Evolutionary conservation across 768 basidiomycete genomes (phyloP).

Genomic region (Sporobolomyces pararoseus): DNA sequence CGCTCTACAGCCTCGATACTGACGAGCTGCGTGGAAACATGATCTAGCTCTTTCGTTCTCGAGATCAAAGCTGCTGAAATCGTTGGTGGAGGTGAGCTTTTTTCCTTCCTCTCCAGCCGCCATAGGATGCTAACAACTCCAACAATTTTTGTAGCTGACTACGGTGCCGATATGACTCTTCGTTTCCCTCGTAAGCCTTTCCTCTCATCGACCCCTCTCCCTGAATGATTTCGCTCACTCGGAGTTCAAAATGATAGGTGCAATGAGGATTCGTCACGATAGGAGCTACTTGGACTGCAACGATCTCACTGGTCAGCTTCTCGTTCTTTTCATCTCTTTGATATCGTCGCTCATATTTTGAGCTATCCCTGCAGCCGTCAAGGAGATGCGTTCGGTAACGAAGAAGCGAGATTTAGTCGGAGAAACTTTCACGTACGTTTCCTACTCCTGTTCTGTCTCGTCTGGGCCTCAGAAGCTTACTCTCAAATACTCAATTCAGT

Average conservation of each 20-base stretch:
- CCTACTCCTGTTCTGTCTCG: neutral
- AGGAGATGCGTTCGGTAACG: conserved; percentile 46
- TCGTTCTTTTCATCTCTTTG: neutral
- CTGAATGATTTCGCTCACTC: neutral
- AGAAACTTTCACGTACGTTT: conserved; percentile 11
- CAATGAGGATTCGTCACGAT: conserved; percentile 7
- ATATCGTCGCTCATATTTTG: neutral
- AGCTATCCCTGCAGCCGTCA: conserved; percentile 52
- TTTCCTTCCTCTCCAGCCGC: neutral
- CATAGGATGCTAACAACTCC: too few species aligned
- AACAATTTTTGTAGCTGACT: too few species aligned
- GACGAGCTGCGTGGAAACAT: neutral
- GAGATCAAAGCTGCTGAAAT: conserved; percentile 94
- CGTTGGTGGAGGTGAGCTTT: conserved; percentile 60
- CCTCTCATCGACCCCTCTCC: conserved; percentile 58
- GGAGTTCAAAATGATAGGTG: conserved; percentile 13
- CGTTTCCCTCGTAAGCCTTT: conserved; percentile 71
- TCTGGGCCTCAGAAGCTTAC: too few species aligned
- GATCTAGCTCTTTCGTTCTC: conserved; percentile 80
- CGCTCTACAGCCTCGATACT: neutral
- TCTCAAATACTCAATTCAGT: neutral
- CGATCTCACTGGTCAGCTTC: neutral
- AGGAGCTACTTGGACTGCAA: neutral
- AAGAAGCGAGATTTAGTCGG: conserved; percentile 49
- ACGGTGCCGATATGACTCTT: conserved; percentile 81